Conservation (phyloP, 805 yeast species). For the Saccharomycopsis sp. region DNA sequence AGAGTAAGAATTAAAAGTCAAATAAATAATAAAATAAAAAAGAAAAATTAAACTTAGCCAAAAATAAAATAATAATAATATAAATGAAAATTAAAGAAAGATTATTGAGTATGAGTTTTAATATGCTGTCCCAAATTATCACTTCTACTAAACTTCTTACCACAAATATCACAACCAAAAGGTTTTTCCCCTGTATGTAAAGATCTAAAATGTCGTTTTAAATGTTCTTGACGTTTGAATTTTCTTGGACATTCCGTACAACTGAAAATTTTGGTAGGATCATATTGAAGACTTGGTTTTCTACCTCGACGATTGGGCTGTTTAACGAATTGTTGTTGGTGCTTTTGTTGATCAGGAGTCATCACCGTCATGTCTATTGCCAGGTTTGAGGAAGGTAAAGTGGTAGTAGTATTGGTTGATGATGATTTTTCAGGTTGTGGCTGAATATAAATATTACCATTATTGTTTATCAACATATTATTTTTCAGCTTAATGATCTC, state of each 20-base stretch:
- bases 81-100: too few species aligned
- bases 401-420: not conserved
- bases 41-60: too few species aligned
- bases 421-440: not conserved
- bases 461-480: not conserved
- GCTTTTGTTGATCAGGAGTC: not conserved
- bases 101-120: conserved; percentile 39
- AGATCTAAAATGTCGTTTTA: conserved; percentile 64
- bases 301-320: conserved; percentile 46
- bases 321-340: not conserved
- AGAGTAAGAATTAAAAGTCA: too few species aligned
- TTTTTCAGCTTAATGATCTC: not conserved
- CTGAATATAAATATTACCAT: too few species aligned
- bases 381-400: too few species aligned
- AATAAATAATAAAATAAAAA: too few species aligned
- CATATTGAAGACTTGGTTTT: conserved; percentile 51
- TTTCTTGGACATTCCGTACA: conserved; percentile 56
- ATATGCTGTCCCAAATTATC: conserved; percentile 61
- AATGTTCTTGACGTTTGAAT: conserved; percentile 68
- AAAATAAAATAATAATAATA: too few species aligned
- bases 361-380: not conserved
- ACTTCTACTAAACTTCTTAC: conserved; percentile 53
- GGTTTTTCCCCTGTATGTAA: conserved; percentile 69
- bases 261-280: conserved; percentile 45
- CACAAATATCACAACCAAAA: conserved; percentile 49